Evolutionary conservation across 768 basidiomycete genomes (phyloP), one percentile per base, ranked within the genome.

Genomic region (Hirschioporus abietinus): DNA sequence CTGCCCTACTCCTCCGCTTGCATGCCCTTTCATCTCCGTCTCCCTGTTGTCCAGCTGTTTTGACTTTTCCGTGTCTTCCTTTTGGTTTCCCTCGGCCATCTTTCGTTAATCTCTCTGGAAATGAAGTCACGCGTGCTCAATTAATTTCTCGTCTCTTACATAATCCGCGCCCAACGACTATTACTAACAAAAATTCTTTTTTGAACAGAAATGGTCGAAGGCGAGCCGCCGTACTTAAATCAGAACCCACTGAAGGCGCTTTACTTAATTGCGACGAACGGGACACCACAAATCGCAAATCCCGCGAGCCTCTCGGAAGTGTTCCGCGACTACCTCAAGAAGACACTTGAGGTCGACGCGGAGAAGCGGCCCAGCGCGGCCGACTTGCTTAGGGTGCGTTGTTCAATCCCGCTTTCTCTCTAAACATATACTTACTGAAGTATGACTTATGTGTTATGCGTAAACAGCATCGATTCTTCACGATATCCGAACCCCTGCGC

Each of bases 181-280:
- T 66, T 60, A 23, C 64, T 60, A 42, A 35, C 35, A 63, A 60
- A 23, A n/a, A n/a, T n/a, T 59, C 36, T 25, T n/a, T 69, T 58
- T 65, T 34, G 12, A 3, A 10, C 73, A 94, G 95, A 97, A 80
- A 97, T 98, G 95, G 96, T 98, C 72, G 95, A 98, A 78, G 96
- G 95, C 65, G 96, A 97, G 76, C 95, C 95, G 0, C 95, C 95
- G 25, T 97, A 97, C 73, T 84, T 96, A 36, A 96, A 96, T 75
- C 95, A 97, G 81, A 96, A 96, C 78, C 95, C 96, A 0, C 82
- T 97, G 64, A 98, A 97, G 76, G 97, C 97, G 1, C 80, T 99
- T 59, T 99, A 99, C 77, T 86, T 99, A 62, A 99, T 99, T 72
- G 96, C 96, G 1, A 99, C 96, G 9, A 98, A 98, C 71, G 96